Evolutionary conservation across 495 filamentous ascomycete species (phyloP).

Genomic region (Penicillium robsamsonii): DNA sequence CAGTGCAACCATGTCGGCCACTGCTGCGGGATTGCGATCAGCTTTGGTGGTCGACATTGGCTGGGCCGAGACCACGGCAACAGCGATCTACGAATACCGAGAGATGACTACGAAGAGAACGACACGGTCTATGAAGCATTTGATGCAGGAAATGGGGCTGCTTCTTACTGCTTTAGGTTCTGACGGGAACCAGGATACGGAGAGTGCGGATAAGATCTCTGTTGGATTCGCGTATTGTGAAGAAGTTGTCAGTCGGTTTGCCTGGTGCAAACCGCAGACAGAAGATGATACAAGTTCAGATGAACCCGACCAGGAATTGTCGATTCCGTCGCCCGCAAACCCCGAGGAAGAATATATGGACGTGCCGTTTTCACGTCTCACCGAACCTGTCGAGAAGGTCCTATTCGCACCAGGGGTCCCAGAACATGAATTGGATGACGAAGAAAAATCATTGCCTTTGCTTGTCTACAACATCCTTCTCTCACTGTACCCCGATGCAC

Average conservation of each 20-base stretch:
- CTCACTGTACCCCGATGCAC: slow-evolving; percentile 73
- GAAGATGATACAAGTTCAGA: slow-evolving; percentile 1
- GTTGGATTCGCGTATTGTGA: slow-evolving; percentile 75
- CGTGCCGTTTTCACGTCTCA: slow-evolving; percentile 64
- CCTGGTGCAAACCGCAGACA: slow-evolving; percentile 63
- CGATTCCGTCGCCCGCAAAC: slow-evolving; percentile 45
- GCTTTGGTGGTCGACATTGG: slow-evolving; percentile 84
- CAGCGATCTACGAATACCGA: slow-evolving; percentile 82
- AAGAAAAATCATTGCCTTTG: slow-evolving; percentile 72
- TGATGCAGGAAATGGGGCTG: slow-evolving; percentile 66
- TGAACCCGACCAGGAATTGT: slow-evolving; percentile 20
- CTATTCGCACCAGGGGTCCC: slow-evolving; percentile 61
- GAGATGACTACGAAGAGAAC: slow-evolving; percentile 67
- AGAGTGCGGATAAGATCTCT: slow-evolving; percentile 29
- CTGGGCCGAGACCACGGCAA: slow-evolving; percentile 83
- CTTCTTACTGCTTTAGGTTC: slow-evolving; percentile 50
- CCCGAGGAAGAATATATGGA: slow-evolving; percentile 40
- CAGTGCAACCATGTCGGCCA: slow-evolving; percentile 64
- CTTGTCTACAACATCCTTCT: slow-evolving; percentile 77
- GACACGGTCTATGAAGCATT: slow-evolving; percentile 67
- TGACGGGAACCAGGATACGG: slow-evolving; percentile 13
- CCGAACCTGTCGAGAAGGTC: slow-evolving; percentile 70
- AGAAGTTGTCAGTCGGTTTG: slow-evolving; percentile 67
- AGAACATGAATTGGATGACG: slow-evolving; percentile 68
- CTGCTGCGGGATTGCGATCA: slow-evolving; percentile 77